These are phyloP conservation scores for Canavalia ensiformis DNA, from an alignment of 306 rosid genomes.

Conservation along the genomic window DNA sequence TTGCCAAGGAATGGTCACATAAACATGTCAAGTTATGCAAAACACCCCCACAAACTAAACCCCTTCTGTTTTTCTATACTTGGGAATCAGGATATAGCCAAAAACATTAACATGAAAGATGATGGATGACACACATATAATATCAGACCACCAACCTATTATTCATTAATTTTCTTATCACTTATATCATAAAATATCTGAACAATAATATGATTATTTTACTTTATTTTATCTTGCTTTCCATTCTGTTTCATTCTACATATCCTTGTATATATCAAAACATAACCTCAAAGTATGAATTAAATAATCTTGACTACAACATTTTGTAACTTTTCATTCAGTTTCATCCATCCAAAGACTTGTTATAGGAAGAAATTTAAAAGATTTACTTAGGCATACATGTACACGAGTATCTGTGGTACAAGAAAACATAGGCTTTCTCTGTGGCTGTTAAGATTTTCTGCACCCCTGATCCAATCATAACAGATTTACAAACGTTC, in stretches of 20 bases:
- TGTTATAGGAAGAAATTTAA: too few species aligned
- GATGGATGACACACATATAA: background rate
- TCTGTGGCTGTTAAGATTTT: slow-evolving; percentile 71
- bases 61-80: background rate
- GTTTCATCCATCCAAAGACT: too few species aligned
- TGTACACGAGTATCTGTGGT: background rate
- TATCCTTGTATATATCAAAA: too few species aligned
- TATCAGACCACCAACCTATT: background rate
- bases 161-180: too few species aligned
- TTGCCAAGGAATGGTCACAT: background rate
- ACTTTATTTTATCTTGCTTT: too few species aligned
- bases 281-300: too few species aligned
- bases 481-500: slow-evolving; percentile 58
- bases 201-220: too few species aligned
- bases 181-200: too few species aligned
- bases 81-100: background rate
- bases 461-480: slow-evolving; percentile 81
- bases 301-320: too few species aligned
- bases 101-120: background rate
- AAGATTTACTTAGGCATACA: too few species aligned
- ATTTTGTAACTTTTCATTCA: too few species aligned
- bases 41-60: background rate
- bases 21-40: background rate
- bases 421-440: slow-evolving; percentile 63
- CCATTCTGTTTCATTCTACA: too few species aligned